A percentile compares a stretch with the other conserved stretches of the same genome.
phyloP scores from a whole-genome alignment of 257 asterid genomes.

The Marsdenia floribunda region DNA sequence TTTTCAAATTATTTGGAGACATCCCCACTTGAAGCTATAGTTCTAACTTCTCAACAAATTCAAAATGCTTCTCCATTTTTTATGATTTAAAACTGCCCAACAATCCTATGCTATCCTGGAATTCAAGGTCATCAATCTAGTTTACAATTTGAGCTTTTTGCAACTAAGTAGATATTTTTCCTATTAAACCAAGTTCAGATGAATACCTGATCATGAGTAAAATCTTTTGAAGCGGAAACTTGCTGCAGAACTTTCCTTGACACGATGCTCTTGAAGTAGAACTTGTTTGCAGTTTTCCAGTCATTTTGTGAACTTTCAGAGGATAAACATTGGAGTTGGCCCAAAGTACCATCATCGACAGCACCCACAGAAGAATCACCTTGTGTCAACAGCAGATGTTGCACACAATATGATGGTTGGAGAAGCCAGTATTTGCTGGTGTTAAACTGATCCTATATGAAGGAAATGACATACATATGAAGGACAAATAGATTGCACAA shows the following conservation, averaged over 20 bases:
- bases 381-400: conserved; percentile 50
- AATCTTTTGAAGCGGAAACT: conserved; percentile 69
- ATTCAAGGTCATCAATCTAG: neutral
- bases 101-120: neutral
- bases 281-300: conserved; percentile 65
- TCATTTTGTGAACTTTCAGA: conserved; percentile 25
- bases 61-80: neutral
- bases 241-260: conserved; percentile 56
- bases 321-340: conserved; percentile 29
- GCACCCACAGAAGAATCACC: conserved; percentile 28
- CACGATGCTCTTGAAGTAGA: conserved; percentile 82
- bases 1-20: neutral
- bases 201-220: conserved; percentile 68
- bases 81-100: neutral
- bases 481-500: neutral
- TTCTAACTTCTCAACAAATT: neutral
- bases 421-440: conserved; percentile 53
- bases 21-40: neutral
- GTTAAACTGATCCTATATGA: conserved; percentile 34
- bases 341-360: conserved; percentile 17
- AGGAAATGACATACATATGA: neutral
- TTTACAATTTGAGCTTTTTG: neutral
- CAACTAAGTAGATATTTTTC: neutral
- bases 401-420: conserved; percentile 79
- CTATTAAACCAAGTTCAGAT: neutral